A percentile compares a stretch with the other conserved stretches of the same genome.
Conservation (phyloP, 2,329 filamentous ascomycete genomes). For the Ophidiomyces ophidiicola region DNA sequence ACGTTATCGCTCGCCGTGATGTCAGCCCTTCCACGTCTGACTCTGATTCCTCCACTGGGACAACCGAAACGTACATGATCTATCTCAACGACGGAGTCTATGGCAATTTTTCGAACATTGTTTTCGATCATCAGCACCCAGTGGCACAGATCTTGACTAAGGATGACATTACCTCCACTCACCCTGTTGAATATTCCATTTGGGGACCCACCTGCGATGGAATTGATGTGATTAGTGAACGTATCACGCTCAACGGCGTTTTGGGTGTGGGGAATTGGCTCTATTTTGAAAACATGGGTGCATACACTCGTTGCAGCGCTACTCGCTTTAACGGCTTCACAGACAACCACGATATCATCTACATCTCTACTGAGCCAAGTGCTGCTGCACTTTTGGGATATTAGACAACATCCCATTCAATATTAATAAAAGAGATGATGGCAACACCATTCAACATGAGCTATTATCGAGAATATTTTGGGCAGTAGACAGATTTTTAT, state of each 20-base stretch:
- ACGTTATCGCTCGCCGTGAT: conserved; percentile 88
- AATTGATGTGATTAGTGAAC: conserved; percentile 84
- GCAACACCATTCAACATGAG: conserved; percentile 11
- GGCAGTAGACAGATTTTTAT: too few relatives aligned
- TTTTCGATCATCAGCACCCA: conserved; percentile 95
- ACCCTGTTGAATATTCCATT: conserved; percentile 71
- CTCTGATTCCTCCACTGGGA: conserved; percentile 41
- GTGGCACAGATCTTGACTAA: conserved; percentile 64
- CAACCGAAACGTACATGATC: conserved; percentile 71
- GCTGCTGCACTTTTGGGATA: conserved; percentile 59
- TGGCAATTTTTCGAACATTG: conserved; percentile 97
- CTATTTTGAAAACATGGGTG: conserved; percentile 97
- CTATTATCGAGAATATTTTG: not conserved
- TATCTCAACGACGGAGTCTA: conserved; percentile 97
- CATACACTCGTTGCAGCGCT: conserved; percentile 95
- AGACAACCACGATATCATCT: conserved; percentile 82
- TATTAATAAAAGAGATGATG: not conserved
- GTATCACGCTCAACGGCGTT: conserved; percentile 61
- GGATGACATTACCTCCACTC: conserved; percentile 46
- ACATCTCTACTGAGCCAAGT: conserved; percentile 86
- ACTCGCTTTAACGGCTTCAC: conserved; percentile 97
- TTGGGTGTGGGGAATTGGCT: conserved; percentile 94
- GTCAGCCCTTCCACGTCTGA: conserved; percentile 34
- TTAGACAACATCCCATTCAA: conserved; percentile 16
- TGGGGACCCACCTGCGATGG: conserved; percentile 98